Conservation (phyloP, 805 yeast genomes). For the Candida wancherniae region DNA sequence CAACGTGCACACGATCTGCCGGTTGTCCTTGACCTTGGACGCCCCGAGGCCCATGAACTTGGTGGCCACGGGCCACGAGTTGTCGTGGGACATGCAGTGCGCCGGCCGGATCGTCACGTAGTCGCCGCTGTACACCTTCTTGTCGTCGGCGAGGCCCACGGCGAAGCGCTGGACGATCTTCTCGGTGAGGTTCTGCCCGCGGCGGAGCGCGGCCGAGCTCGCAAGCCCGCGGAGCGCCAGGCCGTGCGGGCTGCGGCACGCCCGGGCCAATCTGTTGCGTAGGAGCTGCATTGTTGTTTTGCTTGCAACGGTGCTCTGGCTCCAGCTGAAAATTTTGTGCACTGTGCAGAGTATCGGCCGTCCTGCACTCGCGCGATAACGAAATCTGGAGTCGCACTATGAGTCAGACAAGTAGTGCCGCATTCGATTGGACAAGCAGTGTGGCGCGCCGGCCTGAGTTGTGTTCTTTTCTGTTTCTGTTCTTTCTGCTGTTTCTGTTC, state of each 20-base stretch:
- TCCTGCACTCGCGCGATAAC: conserved; percentile 17
- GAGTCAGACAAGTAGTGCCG: conserved; percentile 19
- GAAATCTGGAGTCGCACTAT: conserved; percentile 11
- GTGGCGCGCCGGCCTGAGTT: too few relatives aligned
- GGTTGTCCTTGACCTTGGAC: conserved; percentile 68
- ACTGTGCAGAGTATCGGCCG: too few relatives aligned
- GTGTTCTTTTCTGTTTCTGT: too few relatives aligned
- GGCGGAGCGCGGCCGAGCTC: conserved; percentile 14
- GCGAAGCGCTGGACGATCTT: conserved; percentile 93
- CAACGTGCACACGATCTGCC: conserved; percentile 91
- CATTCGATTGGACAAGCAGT: conserved; percentile 13
- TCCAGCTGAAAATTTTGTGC: too few relatives aligned
- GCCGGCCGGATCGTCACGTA: conserved; percentile 93
- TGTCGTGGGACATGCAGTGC: conserved; percentile 98
- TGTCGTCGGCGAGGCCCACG: conserved; percentile 73
- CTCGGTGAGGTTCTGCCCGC: conserved; percentile 86
- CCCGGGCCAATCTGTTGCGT: too few relatives aligned
- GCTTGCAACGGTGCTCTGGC: too few relatives aligned
- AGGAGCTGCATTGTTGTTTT: too few relatives aligned
- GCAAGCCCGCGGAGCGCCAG: conserved; percentile 14
- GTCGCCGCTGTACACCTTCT: conserved; percentile 82
- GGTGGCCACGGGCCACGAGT: conserved; percentile 98
- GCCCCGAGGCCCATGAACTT: conserved; percentile 96
- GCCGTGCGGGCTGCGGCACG: too few relatives aligned
- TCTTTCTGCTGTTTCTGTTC: too few relatives aligned